Evolutionary conservation across 768 basidiomycete genomes (phyloP), one percentile per base, ranked within the genome.

Genomic region (Hebeloma cylindrosporum): DNA sequence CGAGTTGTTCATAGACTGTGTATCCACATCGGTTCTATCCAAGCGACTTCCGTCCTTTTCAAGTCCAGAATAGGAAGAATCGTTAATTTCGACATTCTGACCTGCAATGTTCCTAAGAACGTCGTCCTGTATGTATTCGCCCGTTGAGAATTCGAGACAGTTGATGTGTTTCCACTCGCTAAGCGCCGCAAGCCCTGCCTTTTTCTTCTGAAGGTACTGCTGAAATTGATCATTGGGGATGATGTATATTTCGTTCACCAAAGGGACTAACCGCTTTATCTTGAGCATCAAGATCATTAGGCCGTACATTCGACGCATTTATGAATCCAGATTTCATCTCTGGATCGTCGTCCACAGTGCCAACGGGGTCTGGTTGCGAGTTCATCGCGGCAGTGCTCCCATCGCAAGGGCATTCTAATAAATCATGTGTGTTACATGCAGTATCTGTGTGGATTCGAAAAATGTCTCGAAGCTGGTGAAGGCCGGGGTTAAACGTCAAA

Each of bases 341-440:
- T 16, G 52, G 51, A n/a, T 54, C 61, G 7, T 40, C 53, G n/a
- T 61, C 58, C 3, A 69, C 62, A 10, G 43, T 40, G 22, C 53
- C 30, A 14, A 17, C 27, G 21, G 36, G 39, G 1, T 39, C 7
- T 18, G 16, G 5, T 20, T 14, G 21, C 7, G 6, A n/a, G 4
- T 40, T 22, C 17, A 25, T n/a, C 1, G 16, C 1, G 29, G 37
- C 32, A 18, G 18, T 20, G 14, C 44, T 45, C 14, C 58, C 60
- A 39, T 75, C 77, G 52, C 91, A 95, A 8, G 69, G 70, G 58
- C 94, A 98, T 47, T 80, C 85, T 10, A 97, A 72, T 13, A 97
- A 74, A 52, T 97, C 95, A 56, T 98, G 95, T 1, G 94, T 98
- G 49, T 94, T 87, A 68, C 91, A 94, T 6, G 73, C 67, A 0